Conservation (phyloP, 2,329 filamentous ascomycete species). For the Dryadomyces quercivorus region DNA sequence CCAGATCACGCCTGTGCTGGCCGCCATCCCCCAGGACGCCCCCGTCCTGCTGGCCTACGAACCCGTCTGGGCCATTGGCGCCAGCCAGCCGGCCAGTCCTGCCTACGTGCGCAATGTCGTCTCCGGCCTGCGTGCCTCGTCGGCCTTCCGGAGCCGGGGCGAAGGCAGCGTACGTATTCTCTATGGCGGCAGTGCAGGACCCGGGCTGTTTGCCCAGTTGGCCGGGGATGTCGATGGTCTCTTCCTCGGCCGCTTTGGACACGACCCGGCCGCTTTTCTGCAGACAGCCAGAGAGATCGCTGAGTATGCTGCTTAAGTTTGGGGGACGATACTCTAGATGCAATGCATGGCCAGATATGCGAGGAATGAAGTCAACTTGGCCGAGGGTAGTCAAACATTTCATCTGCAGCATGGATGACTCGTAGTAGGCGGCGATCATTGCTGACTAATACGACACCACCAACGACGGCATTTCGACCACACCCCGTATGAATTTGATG, state of each 20-base stretch:
- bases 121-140: constrained; percentile 43
- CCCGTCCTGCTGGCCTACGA: constrained; percentile 75
- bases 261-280: constrained; percentile 59
- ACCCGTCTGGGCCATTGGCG: constrained; percentile 81
- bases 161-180: constrained; percentile 47
- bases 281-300: constrained; percentile 63
- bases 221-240: constrained; percentile 63
- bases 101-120: constrained; percentile 64
- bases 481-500: no score
- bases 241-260: constrained; percentile 71
- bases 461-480: no score
- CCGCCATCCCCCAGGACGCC: constrained; percentile 44
- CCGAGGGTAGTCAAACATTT: no score
- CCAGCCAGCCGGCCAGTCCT: constrained; percentile 55
- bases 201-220: constrained; percentile 59
- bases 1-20: constrained; percentile 54
- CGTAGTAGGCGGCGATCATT: no score
- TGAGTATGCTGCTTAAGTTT: neutral
- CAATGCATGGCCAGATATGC: no score
- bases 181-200: constrained; percentile 75
- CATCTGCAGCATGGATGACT: no score
- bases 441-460: no score
- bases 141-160: constrained; percentile 38
- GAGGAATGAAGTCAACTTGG: no score
- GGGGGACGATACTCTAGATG: no score